phyloP scores from a whole-genome alignment of 1,284 basidiomycete genomes.

The Leccinum holopus region DNA sequence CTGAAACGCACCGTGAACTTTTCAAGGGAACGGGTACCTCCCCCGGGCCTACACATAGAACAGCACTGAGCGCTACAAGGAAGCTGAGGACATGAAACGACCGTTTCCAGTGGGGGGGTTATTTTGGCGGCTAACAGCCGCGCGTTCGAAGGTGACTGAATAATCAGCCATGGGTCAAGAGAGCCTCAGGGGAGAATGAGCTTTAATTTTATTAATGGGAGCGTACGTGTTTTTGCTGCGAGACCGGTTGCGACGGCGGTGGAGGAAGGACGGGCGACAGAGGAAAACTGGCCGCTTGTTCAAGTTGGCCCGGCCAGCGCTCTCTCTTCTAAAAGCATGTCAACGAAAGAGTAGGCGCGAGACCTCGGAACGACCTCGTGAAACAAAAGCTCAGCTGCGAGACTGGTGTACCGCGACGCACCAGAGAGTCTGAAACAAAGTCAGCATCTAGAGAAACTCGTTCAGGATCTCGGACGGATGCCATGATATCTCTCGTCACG shows the following conservation, averaged over 20 bases:
- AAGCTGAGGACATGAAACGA: constrained; percentile 2
- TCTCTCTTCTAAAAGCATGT: constrained; percentile 6
- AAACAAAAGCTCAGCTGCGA: constrained; percentile 10
- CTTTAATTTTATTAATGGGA: not conserved
- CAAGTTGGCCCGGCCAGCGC: constrained; percentile 17
- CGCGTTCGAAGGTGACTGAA: constrained; percentile 11
- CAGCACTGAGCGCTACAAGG: not conserved
- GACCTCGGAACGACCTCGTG: not conserved
- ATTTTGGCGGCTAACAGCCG: constrained; percentile 20
- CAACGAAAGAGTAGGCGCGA: not conserved
- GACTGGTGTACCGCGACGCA: constrained; percentile 11
- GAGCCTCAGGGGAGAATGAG: not conserved
- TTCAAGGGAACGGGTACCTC: too few species aligned
- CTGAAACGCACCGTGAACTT: too few species aligned
- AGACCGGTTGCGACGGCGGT: not conserved
- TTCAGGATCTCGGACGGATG: too few species aligned
- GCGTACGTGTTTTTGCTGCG: too few species aligned
- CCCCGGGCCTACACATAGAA: not conserved
- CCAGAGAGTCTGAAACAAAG: constrained; percentile 27
- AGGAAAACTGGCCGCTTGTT: constrained; percentile 14
- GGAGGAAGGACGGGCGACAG: constrained; percentile 14
- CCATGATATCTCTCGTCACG: too few species aligned
- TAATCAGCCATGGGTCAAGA: constrained; percentile 6
- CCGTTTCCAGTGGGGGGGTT: constrained; percentile 15
- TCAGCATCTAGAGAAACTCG: constrained; percentile 17